Conservation (phyloP, 73 alveolate genomes). For the Paraurostyla sp. region DNA sequence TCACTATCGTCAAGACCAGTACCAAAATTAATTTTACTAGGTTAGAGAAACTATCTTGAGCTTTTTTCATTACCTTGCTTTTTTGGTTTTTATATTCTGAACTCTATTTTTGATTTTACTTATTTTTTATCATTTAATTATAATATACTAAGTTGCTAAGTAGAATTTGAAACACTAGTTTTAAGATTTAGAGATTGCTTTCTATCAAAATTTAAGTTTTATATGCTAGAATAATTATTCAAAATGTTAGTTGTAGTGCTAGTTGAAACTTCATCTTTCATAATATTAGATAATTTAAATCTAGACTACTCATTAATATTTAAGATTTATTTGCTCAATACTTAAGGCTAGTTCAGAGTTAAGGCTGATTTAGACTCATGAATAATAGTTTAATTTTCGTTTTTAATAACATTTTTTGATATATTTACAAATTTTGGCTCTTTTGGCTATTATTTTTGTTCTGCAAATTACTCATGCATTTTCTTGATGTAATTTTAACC, state of each 20-base stretch:
- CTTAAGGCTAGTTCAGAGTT: too few species aligned
- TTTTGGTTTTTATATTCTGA: slow-evolving; percentile 19
- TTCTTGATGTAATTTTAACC: slow-evolving; percentile 16
- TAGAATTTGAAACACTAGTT: too few species aligned
- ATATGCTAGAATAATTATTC: background rate
- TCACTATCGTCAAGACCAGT: slow-evolving; percentile 2
- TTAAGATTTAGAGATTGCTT: background rate
- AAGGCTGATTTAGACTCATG: background rate
- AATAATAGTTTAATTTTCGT: background rate
- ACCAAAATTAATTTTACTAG: slow-evolving; percentile 20
- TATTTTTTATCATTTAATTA: too few species aligned
- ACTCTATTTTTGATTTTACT: slow-evolving; percentile 1
- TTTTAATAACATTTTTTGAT: slow-evolving; percentile 6
- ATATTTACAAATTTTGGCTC: slow-evolving; percentile 27
- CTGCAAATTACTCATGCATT: background rate
- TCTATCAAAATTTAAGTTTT: background rate
- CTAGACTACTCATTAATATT: too few species aligned
- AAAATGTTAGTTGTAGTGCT: background rate
- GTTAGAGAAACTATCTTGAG: background rate
- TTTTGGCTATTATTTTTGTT: background rate
- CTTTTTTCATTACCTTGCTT: background rate
- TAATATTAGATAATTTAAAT: too few species aligned
- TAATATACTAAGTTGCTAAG: too few species aligned
- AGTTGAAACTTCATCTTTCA: too few species aligned
- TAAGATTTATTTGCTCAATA: too few species aligned